Percentiles rank a stretch among this genome's conserved stretches.
Conservation (phyloP, 805 yeast genomes). For the Saccharomycopsis fermentans region DNA sequence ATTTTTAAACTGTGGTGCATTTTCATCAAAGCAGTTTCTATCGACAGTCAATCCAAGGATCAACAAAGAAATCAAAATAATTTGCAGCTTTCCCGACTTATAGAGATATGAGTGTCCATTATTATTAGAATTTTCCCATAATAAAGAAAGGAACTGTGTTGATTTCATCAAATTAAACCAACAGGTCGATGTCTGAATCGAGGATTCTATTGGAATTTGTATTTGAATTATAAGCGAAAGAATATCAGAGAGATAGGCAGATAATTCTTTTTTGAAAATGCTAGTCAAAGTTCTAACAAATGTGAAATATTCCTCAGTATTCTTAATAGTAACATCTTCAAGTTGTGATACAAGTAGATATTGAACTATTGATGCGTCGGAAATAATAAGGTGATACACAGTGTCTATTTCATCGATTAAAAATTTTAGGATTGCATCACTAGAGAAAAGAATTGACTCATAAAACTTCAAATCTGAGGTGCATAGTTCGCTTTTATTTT, state of each 20-base stretch:
- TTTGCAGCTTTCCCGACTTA: slow-evolving; percentile 20
- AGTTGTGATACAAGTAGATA: not conserved
- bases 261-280: not conserved
- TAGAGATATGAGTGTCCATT: slow-evolving; percentile 19
- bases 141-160: slow-evolving; percentile 23
- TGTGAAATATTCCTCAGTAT: not conserved
- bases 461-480: not conserved
- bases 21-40: slow-evolving; percentile 31
- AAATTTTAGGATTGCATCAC: not conserved
- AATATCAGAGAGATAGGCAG: slow-evolving; percentile 20
- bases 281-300: not conserved
- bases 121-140: slow-evolving; percentile 14
- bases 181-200: slow-evolving; percentile 27
- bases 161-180: slow-evolving; percentile 50
- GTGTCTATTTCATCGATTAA: not conserved
- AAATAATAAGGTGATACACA: not conserved
- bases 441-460: not conserved
- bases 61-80: slow-evolving; percentile 37
- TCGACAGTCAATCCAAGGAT: slow-evolving; percentile 48
- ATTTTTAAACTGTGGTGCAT: slow-evolving; percentile 33
- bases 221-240: slow-evolving; percentile 32
- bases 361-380: not conserved
- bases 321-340: not conserved
- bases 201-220: slow-evolving; percentile 30
- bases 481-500: slow-evolving; percentile 5